Base-by-base conservation (phyloP, 2,329 filamentous ascomycete genomes). In the Colletotrichum paranaense region DNA sequence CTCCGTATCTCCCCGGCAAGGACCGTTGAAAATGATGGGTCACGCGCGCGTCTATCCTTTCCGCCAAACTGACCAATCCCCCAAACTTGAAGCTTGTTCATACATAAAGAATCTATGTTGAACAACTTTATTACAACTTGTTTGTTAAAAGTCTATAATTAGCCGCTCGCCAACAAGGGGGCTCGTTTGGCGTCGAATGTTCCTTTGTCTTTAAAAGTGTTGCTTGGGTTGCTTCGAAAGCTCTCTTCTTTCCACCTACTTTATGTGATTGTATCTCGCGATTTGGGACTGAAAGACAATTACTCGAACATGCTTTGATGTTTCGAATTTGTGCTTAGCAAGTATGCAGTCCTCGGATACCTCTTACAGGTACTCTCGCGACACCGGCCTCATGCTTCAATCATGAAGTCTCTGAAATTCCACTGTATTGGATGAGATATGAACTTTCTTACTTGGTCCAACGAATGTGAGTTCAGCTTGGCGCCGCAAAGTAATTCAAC, bases 311-410 rank as follows among this genome's bases (percentile, higher is more conserved):
- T 42, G 0, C 1, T 42, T 7, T 1, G 14, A 16, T 16, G 38
- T 16, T 42, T 1, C 14, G 4, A 5, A 16, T 2, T 16, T 0
- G 35, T 4, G 0, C 4, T 5, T 14, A 16, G 35, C 5, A 38
- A 6, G 1, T 42, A 7, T 42, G 35, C 35, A 6, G 38, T 14
- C 38, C 38, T 19, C 38, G 14, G 12, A 16, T 7, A 16, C 5
- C 14, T 5, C 1, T 42, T 5, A 3, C 14, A 19, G 38, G 0
- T 19, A 16, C 38, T 16, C 14, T 16, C 14, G 19, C 38, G 14
- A 19, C 38, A 42, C 14, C 38, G 2, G 14, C 14, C 2, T 42
- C 14, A 42, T 42, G 1, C 5, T 16, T 42, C 32, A 12, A 12
- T 12, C 32, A 5, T 12, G 32, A 35, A 35, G 32, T 35, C 14